A percentile compares a stretch with the other conserved stretches of the same genome.
Conservation (phyloP, 345 rosid genomes). For the Raphanus sativus region DNA sequence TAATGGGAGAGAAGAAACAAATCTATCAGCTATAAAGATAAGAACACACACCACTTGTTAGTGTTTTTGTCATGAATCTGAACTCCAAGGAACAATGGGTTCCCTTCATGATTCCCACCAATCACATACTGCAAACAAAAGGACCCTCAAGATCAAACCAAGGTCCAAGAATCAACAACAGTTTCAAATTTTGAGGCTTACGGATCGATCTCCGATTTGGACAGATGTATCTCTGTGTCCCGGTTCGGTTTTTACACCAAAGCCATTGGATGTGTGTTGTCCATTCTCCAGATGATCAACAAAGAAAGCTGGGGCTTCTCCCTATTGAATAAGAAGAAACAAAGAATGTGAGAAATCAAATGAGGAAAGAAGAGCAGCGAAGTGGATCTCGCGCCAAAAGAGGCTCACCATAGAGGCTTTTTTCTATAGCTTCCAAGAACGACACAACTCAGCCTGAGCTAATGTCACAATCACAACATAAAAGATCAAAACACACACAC, state of each 20-base stretch:
- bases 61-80: slow-evolving; percentile 52
- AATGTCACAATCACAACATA: slow-evolving; percentile 39
- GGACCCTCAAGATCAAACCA: slow-evolving; percentile 17
- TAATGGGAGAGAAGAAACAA: slow-evolving; percentile 16
- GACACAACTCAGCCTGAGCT: slow-evolving; percentile 64
- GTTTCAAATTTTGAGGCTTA: slow-evolving; percentile 34
- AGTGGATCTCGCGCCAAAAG: slow-evolving; percentile 36
- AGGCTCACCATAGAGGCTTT: slow-evolving; percentile 82
- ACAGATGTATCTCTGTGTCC: slow-evolving; percentile 43
- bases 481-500: slow-evolving; percentile 33
- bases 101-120: slow-evolving; percentile 53
- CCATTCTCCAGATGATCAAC: slow-evolving; percentile 45
- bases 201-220: slow-evolving; percentile 53
- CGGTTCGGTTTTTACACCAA: slow-evolving; percentile 46
- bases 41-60: slow-evolving; percentile 52
- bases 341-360: slow-evolving; percentile 26
- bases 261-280: slow-evolving; percentile 41
- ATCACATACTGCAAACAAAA: slow-evolving; percentile 61
- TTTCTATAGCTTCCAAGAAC: slow-evolving; percentile 50
- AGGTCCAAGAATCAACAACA: slow-evolving; percentile 2
- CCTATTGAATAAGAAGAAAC: slow-evolving; percentile 47
- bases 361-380: slow-evolving; percentile 27
- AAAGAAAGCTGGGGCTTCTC: slow-evolving; percentile 74
- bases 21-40: background rate
- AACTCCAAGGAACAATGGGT: slow-evolving; percentile 53